These are phyloP conservation scores for Aspergillus affinis DNA, from an alignment of 495 filamentous ascomycete species.

Conservation along the genomic window DNA sequence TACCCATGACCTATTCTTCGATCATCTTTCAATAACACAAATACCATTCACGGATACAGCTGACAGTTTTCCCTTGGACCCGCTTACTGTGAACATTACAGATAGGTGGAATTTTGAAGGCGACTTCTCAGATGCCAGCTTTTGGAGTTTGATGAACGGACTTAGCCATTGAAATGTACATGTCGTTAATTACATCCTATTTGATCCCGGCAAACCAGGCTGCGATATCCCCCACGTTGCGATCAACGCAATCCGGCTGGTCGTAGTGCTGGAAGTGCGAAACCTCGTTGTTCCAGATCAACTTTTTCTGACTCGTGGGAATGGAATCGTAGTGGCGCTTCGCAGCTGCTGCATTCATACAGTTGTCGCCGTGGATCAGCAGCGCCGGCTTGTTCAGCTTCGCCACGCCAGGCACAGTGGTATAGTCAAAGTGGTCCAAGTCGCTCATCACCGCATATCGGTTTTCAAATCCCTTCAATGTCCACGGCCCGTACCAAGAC, in stretches of 20 bases:
- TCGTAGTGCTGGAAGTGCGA: constrained; percentile 27
- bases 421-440: constrained; percentile 24
- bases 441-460: constrained; percentile 27
- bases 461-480: constrained; percentile 25
- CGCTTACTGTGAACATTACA: constrained; percentile 15
- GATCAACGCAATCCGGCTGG: constrained; percentile 25
- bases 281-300: constrained; percentile 27
- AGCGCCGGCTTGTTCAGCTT: constrained; percentile 23
- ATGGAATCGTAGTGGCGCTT: constrained; percentile 26
- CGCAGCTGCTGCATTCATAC: constrained; percentile 24
- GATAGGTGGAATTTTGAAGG: constrained; percentile 43
- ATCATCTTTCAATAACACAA: constrained; percentile 39
- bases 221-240: constrained; percentile 24
- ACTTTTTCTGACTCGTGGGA: constrained; percentile 21
- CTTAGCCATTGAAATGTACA: neutral
- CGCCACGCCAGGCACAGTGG: constrained; percentile 23
- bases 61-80: constrained; percentile 19
- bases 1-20: constrained; percentile 52
- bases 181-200: constrained; percentile 7
- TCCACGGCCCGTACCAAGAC: constrained; percentile 28
- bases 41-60: neutral
- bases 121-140: constrained; percentile 51
- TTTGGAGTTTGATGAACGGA: constrained; percentile 2
- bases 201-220: constrained; percentile 23
- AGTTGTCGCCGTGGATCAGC: constrained; percentile 25